These are phyloP conservation scores for Fusarium sp. DNA, from an alignment of 2,329 filamentous ascomycete species.

Conservation along the genomic window DNA sequence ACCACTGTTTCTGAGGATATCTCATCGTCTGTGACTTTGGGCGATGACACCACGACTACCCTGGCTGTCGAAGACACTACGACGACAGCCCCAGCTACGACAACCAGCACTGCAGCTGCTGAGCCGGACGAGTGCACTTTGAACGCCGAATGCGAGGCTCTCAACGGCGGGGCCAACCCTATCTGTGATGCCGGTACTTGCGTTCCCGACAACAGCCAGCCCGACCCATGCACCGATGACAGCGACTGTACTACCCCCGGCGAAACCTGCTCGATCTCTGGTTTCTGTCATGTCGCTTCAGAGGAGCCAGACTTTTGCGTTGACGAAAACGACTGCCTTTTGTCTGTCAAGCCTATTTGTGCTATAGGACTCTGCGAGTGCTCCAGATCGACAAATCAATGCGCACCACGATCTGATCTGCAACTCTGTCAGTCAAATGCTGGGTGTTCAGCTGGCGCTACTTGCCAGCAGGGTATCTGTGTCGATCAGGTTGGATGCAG, in stretches of 20 bases:
- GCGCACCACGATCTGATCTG: neutral
- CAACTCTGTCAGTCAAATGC: neutral
- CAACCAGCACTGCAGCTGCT: neutral
- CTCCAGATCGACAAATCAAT: neutral
- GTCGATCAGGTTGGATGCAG: neutral
- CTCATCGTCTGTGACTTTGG: neutral
- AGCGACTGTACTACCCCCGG: neutral
- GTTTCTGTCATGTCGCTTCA: neutral
- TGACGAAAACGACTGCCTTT: neutral
- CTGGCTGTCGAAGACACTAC: neutral
- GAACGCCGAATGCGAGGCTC: neutral
- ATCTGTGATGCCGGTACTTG: neutral
- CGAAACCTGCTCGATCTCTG: neutral
- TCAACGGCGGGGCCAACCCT: neutral
- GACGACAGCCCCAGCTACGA: neutral
- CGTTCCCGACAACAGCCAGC: neutral
- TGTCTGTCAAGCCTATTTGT: neutral
- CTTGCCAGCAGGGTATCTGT: neutral
- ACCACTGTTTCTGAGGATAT: neutral
- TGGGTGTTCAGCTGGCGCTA: neutral
- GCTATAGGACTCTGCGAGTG: neutral
- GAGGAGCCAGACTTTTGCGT: fast-evolving
- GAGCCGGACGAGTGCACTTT: neutral
- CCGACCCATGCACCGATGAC: neutral
- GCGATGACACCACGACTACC: neutral